These are phyloP conservation scores for Leccinum variicolor DNA, from an alignment of 768 basidiomycete species.

Conservation along the genomic window DNA sequence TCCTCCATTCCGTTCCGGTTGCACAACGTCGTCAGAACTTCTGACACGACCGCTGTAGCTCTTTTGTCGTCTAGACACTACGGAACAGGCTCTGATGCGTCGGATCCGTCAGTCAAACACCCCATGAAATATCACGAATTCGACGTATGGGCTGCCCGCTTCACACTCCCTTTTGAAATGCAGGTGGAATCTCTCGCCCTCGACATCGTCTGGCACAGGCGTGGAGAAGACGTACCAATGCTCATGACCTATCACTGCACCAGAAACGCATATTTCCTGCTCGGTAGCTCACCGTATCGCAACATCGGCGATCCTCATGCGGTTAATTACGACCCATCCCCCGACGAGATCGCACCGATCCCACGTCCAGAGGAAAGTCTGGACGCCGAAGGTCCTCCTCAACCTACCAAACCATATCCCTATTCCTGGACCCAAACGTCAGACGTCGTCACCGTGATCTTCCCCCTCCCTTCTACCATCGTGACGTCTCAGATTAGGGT, in stretches of 20 bases:
- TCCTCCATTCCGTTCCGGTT: constrained; percentile 37
- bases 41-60: constrained; percentile 40
- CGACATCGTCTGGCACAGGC: constrained; percentile 64
- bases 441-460: constrained; percentile 78
- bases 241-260: constrained; percentile 47
- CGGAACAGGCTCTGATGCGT: constrained; percentile 22
- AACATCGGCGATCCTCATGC: constrained; percentile 32
- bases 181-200: constrained; percentile 35
- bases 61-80: constrained; percentile 62
- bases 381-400: constrained; percentile 33
- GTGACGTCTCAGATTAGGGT: constrained; percentile 63
- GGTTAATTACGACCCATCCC: constrained; percentile 51
- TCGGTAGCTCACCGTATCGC: constrained; percentile 57
- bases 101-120: constrained; percentile 12
- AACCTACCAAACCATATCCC: constrained; percentile 58
- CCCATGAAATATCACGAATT: constrained; percentile 43
- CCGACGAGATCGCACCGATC: constrained; percentile 67
- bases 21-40: constrained; percentile 33
- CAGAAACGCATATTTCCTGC: constrained; percentile 48
- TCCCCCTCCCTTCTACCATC: constrained; percentile 76
- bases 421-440: constrained; percentile 93
- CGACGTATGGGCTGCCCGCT: constrained; percentile 61
- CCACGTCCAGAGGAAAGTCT: constrained; percentile 60
- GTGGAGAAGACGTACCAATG: constrained; percentile 68
- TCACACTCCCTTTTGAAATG: constrained; percentile 42